phyloP scores from a whole-genome alignment of 108 stramenopile genomes.

The Nitzschia sp. region DNA sequence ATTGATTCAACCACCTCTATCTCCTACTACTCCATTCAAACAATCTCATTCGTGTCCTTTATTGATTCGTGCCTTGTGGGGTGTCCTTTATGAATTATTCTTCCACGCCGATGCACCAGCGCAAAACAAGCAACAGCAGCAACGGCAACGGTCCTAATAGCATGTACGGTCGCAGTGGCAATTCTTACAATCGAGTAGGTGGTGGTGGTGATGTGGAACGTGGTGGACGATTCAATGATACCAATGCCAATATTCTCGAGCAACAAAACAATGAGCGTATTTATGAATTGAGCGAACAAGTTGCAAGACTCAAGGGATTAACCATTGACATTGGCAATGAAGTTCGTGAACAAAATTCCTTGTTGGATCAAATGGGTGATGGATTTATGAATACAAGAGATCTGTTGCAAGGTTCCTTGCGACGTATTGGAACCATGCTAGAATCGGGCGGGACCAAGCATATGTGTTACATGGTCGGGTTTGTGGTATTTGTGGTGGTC shows the following conservation, averaged over 20 bases:
- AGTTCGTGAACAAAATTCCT: conserved; percentile 83
- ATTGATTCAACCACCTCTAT: no score
- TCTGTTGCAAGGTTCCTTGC: conserved; percentile 68
- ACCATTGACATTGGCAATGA: conserved; percentile 90
- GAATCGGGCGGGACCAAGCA: conserved; percentile 82
- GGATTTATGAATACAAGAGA: conserved; percentile 76
- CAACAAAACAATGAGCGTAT: conserved; percentile 88
- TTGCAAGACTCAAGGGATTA: conserved; percentile 83
- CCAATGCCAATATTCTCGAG: conserved; percentile 84
- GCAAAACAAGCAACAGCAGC: conserved; percentile 33
- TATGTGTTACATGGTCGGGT: conserved; percentile 88
- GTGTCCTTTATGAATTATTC: not conserved
- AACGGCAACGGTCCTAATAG: conserved; percentile 41
- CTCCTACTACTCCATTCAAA: no score
- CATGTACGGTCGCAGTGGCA: conserved; percentile 38
- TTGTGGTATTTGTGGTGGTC: conserved; percentile 82
- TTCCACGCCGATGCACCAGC: conserved; percentile 50
- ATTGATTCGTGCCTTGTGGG: no score
- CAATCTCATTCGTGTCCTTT: not conserved
- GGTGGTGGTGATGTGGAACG: conserved; percentile 70
- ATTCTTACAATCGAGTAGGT: conserved; percentile 44
- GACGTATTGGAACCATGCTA: conserved; percentile 85
- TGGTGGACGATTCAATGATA: conserved; percentile 53
- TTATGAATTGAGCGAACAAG: conserved; percentile 79
- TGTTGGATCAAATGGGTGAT: conserved; percentile 87